Base-by-base conservation (phyloP, 2,329 filamentous ascomycete species). In the Aspergillus quadrilineatus region DNA sequence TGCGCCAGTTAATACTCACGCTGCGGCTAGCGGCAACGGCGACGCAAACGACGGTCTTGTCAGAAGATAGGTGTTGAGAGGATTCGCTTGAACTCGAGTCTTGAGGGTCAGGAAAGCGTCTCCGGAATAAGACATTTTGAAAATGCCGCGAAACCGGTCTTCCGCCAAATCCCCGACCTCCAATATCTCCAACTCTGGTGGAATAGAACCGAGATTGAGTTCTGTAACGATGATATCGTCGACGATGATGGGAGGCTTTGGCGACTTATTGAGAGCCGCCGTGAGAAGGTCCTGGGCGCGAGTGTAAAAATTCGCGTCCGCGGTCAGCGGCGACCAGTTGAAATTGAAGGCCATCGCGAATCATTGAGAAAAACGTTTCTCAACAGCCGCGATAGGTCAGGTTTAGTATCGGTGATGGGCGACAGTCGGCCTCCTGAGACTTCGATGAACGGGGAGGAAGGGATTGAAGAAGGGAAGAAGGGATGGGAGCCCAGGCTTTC, bases 291-390 rank as follows among this genome's bases (percentile, higher is more conserved):
- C 92, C 74, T 92, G 89, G 50, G 94, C 93, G 67, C 92, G 89
- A 73, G 89, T 85, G 77, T 93, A 93, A 76, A 94, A 94, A 67
- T 87, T 85, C 69, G 90, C 93, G 79, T 97, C 94, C 71, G 93
- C 93, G 79, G 95, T 94, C 64, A 99, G 84, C 72, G 94, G 94
- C 84, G 92, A 96, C 94, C 94, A 99, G 90, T 97, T 97, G 89
- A 99, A 99, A 82, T 97, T 97, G 89, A 99, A 99, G 67, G 94
- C 94, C 94, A 99, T 99, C 77, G 61, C 65, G 60, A 64, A 45
- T 66, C 67, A 71, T 71, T 63, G 65, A 67, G 64, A 63, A 61
- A 56, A 45, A 22, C 22, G 57, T 52, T 42, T 49, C 28, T 56
- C 43, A 54, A 39, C 47, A 52, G 48, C 47, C 53, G 54, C 41